Evolutionary conservation across 2,329 filamentous ascomycete species (phyloP).

Genomic region (Nakataea oryzae): DNA sequence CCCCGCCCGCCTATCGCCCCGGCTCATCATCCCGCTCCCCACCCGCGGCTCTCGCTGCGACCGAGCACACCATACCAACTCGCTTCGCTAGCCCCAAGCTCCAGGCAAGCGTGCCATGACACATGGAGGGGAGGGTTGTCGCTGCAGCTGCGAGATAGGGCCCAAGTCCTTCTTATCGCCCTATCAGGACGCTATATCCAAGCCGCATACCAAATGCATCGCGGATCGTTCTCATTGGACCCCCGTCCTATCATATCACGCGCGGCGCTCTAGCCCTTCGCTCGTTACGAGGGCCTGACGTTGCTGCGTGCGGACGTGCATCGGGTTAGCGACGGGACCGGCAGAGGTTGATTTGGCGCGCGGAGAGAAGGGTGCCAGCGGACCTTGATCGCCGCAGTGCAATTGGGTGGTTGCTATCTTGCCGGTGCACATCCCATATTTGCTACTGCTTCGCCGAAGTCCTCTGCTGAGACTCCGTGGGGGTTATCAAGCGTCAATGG

Average conservation of each 20-base stretch:
- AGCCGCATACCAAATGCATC: slow-evolving; percentile 14
- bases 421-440: not conserved
- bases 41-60: not conserved
- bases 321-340: not conserved
- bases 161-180: slow-evolving; percentile 3
- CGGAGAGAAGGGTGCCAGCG: not conserved
- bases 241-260: slow-evolving; percentile 17
- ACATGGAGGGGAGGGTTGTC: not conserved
- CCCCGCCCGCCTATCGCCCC: not conserved
- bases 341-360: not conserved
- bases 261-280: not conserved
- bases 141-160: not conserved
- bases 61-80: not conserved
- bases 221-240: slow-evolving; percentile 12
- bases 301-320: not conserved
- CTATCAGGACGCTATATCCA: slow-evolving; percentile 11
- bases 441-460: not conserved
- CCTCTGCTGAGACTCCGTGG: not conserved
- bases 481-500: not conserved
- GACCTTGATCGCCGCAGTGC: not conserved
- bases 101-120: not conserved
- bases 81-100: not conserved
- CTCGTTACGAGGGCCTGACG: not conserved
- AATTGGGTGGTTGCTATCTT: not conserved
- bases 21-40: not conserved